A percentile compares a stretch with the other conserved stretches of the same genome.
These are phyloP conservation scores for Stenocarpella maydis DNA, from an alignment of 2,329 filamentous ascomycete species.

Conservation along the genomic window DNA sequence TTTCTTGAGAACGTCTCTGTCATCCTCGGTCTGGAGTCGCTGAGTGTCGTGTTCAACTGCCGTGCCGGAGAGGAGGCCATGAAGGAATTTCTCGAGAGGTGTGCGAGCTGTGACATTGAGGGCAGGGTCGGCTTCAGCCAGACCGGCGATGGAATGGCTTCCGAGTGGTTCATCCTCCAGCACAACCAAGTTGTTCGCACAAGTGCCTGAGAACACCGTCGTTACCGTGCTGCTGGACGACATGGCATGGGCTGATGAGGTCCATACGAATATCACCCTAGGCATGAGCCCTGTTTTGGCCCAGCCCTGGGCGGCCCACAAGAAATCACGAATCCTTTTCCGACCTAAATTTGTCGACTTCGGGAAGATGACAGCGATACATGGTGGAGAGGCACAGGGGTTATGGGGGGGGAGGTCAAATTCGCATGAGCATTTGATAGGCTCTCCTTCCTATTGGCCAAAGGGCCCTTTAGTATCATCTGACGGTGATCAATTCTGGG, in stretches of 20 bases:
- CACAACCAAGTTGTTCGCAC: neutral
- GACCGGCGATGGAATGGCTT: neutral
- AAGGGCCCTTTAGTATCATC: too few relatives aligned
- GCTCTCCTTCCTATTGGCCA: too few relatives aligned
- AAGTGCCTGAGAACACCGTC: neutral
- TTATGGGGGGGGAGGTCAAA: too few relatives aligned
- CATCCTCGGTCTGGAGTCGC: neutral
- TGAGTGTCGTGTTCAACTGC: neutral
- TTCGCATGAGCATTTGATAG: too few relatives aligned
- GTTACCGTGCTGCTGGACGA: neutral
- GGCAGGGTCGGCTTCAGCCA: neutral
- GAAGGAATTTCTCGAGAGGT: neutral
- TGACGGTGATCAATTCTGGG: too few relatives aligned
- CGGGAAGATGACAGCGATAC: too few relatives aligned
- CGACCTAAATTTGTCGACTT: too few relatives aligned
- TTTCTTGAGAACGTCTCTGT: neutral
- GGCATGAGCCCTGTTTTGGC: too few relatives aligned
- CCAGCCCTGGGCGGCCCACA: too few relatives aligned
- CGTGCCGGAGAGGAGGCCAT: neutral
- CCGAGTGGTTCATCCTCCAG: neutral
- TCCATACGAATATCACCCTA: neutral
- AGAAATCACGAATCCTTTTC: too few relatives aligned
- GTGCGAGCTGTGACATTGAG: neutral
- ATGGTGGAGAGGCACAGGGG: too few relatives aligned
- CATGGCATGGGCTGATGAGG: neutral